A percentile compares a stretch with the other conserved stretches of the same genome.
Conservation (phyloP, 768 basidiomycete species). For the Sarcodon aspratus region DNA sequence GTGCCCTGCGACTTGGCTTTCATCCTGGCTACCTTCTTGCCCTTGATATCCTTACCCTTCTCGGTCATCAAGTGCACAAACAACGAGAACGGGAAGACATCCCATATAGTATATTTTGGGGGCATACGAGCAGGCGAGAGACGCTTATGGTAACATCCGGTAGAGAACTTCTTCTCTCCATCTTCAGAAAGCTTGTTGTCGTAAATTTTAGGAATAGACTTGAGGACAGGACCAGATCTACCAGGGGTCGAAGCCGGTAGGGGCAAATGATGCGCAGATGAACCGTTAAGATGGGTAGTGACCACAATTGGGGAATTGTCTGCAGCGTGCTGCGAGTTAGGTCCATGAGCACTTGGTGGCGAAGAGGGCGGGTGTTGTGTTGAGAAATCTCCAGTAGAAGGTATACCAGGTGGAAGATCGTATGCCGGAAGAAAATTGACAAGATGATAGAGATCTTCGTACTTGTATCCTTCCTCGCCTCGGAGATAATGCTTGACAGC, state of each 20-base stretch:
- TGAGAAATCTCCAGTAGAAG: conserved; percentile 21
- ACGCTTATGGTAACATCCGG: conserved; percentile 32
- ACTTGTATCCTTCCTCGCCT: conserved; percentile 32
- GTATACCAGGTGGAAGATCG: conserved; percentile 40
- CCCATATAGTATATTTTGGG: conserved; percentile 48
- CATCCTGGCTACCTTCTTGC: conserved; percentile 48
- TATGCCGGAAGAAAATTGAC: conserved; percentile 67
- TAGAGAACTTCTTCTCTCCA: conserved; percentile 9
- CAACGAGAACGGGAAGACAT: conserved; percentile 62
- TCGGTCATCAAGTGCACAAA: conserved; percentile 34
- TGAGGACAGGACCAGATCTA: background rate
- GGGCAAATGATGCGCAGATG: no score
- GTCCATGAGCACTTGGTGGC: background rate
- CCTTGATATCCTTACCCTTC: conserved; percentile 38
- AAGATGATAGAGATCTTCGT: conserved; percentile 49
- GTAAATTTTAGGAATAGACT: conserved; percentile 1
- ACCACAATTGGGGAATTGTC: no score
- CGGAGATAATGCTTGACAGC: conserved; percentile 63
- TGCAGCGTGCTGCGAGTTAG: no score
- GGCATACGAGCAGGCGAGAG: conserved; percentile 45
- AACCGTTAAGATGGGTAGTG: no score
- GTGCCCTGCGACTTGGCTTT: conserved; percentile 37
- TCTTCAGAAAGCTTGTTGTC: background rate
- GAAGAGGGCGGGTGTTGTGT: background rate
- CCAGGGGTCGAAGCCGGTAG: background rate